Base-by-base conservation (phyloP, 2,329 filamentous ascomycete species). In the Xylariaceae sp. region DNA sequence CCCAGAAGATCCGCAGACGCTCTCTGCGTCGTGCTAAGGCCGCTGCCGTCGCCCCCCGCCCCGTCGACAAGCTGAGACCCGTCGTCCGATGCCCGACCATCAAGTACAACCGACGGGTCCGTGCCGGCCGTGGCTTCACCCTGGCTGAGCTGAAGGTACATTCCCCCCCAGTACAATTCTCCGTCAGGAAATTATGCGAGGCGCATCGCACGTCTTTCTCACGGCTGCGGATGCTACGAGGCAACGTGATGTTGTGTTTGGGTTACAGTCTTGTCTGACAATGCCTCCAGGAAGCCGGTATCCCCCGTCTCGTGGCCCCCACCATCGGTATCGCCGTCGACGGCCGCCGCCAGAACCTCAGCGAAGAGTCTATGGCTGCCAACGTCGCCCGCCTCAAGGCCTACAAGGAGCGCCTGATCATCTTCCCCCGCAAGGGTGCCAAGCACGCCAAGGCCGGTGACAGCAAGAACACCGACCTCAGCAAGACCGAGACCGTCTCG, bases 41-140 rank as follows among this genome's bases (percentile, higher is more conserved):
- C 61, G 89, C 88, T 58, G 83, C 86, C 60, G 75, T 96, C 61
- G 92, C 92, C 63, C 92, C 92, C 63, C 88, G 92, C 59, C 92
- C 92, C 55, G 85, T 95, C 68, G 92, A 98, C 79, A 89, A 86
- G 71, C 79, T 98, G 64, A 82, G 89, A 65, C 92, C 92, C 53
- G 72, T 96, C 68, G 90, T 98, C 57, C 85, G 89, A 75, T 96
- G 90, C 83, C 90, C 92, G 63, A 90, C 86, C 58, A 70, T 95
- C 76, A 94, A 93, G 79, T 94, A 98, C 80, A 98, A 98, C 86
- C 89, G 92, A 65, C 88, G 88, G 65, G 84, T 93, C 63, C 83
- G 92, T 65, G 80, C 87, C 62, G 92, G 92, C 68, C 88, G 92
- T 76, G 92, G 92, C 66, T 98, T 98, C 83, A 87, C 90, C 57